Conservation (phyloP, 345 rosid genomes). For the Corymbia maculata region DNA sequence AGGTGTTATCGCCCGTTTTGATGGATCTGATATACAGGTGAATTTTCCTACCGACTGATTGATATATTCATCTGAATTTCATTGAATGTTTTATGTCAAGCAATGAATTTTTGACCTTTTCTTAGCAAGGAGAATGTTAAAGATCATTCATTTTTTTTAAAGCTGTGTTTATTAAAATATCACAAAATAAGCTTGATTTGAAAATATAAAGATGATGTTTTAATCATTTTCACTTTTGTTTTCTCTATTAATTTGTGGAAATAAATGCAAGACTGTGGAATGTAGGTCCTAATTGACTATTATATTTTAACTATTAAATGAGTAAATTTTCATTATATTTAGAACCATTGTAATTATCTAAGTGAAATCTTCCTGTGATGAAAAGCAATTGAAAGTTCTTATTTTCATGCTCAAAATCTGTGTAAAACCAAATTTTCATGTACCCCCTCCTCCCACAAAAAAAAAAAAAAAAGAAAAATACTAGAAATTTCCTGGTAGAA, state of each 20-base stretch:
- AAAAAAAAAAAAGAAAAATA: neutral
- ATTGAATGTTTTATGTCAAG: neutral
- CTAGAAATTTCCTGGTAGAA: neutral
- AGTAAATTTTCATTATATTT: neutral
- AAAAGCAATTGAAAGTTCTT: neutral
- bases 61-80: neutral
- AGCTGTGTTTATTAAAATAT: neutral
- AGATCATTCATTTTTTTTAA: neutral
- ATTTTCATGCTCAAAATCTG: neutral
- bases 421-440: neutral
- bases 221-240: neutral
- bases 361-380: neutral
- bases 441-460: neutral
- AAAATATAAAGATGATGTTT: neutral
- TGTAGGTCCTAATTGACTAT: neutral
- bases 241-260: neutral
- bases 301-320: neutral
- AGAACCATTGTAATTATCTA: neutral
- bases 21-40: constrained; percentile 73
- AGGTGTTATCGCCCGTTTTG: constrained; percentile 80
- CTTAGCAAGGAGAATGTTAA: neutral
- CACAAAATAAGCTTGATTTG: neutral
- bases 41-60: neutral
- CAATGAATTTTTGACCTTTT: neutral
- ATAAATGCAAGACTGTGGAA: neutral